Base-by-base conservation (phyloP, 768 basidiomycete genomes). In the Trichaptum fuscoviolaceum region DNA sequence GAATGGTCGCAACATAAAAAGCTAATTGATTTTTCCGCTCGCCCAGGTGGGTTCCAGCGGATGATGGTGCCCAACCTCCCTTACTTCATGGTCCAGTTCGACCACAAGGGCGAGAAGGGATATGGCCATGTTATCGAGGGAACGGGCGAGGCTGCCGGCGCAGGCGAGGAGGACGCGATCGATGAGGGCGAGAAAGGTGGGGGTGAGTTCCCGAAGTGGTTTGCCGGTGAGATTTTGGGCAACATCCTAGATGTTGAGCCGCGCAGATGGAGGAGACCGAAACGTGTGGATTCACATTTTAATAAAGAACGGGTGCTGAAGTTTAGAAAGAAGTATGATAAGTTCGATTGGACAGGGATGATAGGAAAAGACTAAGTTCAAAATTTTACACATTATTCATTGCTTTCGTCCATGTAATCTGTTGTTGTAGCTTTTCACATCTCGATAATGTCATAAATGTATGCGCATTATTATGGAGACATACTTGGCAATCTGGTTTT, bases 1-100 rank as follows among this genome's bases (percentile, higher is more conserved):
- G 97, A 99, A 79, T 99, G 97, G 97, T 95, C 96, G 7, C 95
- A 97, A 72, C 96, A 99, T 79, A 95, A 93, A 75, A 98, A 98
- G 73, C 79, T 98, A 63, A 98, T 99, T 70, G 93, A 96, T 76
- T 99, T 99, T 75, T 86, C 92, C 2, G 80, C 87, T 9, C 83
- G 94, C 4, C 92, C 94, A 0, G 96, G 96, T 20, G 96, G 96
- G 2, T 99, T 99, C 81, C 83, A 96, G 57, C 85, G 96, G 0
- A 88, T 93, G 26, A 92, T 99, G 91, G 96, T 99, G 12, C 89
- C 96, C 2, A 97, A 98, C 72, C 79, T 99, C 34, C 97, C 97
- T 0, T 99, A 99, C 77, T 99, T 99, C 73, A 96, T 96, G 93
- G 92, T 99, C 7, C 95, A 96, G 71, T 99, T 96, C 76, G 97